phyloP scores from a whole-genome alignment of 768 basidiomycete species.

The Imleria badia region DNA sequence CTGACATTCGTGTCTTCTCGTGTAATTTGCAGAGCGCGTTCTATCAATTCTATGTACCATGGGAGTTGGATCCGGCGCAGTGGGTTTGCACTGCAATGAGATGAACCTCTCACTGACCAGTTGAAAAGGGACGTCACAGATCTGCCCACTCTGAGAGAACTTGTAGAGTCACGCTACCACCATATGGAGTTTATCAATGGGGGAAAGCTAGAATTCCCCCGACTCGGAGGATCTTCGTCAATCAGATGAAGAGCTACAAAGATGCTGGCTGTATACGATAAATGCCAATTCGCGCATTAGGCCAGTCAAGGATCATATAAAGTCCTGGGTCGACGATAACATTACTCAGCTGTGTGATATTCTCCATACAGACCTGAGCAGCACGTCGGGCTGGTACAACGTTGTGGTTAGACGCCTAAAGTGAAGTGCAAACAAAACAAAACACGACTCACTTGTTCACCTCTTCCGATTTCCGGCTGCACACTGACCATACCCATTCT shows the following conservation, averaged over 20 bases:
- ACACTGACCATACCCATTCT: not conserved
- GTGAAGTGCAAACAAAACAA: constrained; percentile 4
- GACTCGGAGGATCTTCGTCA: no score
- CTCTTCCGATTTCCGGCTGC: not conserved
- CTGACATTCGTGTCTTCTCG: not conserved
- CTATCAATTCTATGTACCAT: not conserved
- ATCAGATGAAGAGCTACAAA: no score
- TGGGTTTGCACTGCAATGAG: not conserved
- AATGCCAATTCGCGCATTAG: not conserved
- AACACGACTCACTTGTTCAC: constrained; percentile 5
- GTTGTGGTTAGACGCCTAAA: not conserved
- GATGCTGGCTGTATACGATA: not conserved
- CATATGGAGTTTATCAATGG: not conserved
- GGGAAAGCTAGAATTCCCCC: no score
- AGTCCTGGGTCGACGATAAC: not conserved
- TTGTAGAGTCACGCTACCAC: no score
- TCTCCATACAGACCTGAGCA: no score
- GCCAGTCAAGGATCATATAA: not conserved
- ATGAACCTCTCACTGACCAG: not conserved
- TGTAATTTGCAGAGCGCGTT: not conserved
- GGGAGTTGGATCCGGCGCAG: not conserved
- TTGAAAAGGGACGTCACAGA: not conserved
- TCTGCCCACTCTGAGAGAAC: not conserved
- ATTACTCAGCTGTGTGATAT: not conserved
- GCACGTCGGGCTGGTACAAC: no score